Conservation (phyloP, 2,329 filamentous ascomycete genomes). For the Hyphodiscus sp. region DNA sequence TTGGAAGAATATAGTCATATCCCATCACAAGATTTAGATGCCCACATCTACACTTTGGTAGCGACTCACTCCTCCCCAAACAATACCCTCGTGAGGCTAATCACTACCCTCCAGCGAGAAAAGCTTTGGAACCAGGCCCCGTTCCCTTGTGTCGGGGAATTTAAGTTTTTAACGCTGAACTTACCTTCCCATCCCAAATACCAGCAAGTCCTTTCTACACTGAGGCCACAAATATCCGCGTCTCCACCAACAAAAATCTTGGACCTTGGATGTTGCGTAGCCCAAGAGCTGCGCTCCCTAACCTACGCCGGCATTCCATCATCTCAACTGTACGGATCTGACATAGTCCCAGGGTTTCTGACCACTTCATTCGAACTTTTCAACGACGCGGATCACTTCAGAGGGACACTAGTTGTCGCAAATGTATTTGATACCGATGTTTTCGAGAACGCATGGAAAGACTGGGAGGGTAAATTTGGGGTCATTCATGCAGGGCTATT, state of each 20-base stretch:
- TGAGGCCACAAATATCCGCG: slow-evolving; percentile 1
- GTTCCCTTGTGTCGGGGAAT: slow-evolving; percentile 19
- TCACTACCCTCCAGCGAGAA: slow-evolving; percentile 9
- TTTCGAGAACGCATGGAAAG: slow-evolving; percentile 25
- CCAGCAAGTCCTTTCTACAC: slow-evolving; percentile 6
- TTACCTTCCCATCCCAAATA: slow-evolving; percentile 9
- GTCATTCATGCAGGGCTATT: slow-evolving; percentile 14
- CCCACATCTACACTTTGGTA: slow-evolving; percentile 17
- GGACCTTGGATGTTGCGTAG: slow-evolving; percentile 36
- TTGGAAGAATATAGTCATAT: slow-evolving; percentile 18
- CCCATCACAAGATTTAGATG: slow-evolving; percentile 9
- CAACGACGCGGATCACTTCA: slow-evolving; percentile 24
- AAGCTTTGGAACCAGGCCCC: slow-evolving; percentile 17
- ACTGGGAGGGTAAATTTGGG: slow-evolving; percentile 24
- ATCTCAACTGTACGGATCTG: slow-evolving; percentile 28
- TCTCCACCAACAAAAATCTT: slow-evolving; percentile 21
- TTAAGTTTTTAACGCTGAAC: slow-evolving; percentile 12
- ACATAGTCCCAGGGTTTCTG: slow-evolving; percentile 29
- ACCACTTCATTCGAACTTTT: slow-evolving; percentile 34
- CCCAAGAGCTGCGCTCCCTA: slow-evolving; percentile 34
- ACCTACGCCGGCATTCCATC: slow-evolving; percentile 30
- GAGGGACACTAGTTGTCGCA: slow-evolving; percentile 27
- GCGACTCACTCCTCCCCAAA: background rate
- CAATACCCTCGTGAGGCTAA: background rate
- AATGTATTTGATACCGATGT: slow-evolving; percentile 31